Conservation (phyloP, 305 asterid species). For the Lippia alba region DNA sequence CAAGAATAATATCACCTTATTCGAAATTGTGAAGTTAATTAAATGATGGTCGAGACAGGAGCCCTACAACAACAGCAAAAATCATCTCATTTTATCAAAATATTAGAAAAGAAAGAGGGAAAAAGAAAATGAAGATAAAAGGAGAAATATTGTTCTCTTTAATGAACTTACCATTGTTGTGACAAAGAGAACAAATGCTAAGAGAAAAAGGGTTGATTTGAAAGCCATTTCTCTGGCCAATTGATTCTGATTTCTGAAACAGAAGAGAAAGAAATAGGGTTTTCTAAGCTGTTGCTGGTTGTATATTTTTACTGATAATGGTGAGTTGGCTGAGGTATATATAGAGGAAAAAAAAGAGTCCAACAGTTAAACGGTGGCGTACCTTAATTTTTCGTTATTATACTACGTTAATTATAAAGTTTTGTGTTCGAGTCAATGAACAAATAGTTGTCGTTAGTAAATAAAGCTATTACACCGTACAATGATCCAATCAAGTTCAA, state of each 20-base stretch:
- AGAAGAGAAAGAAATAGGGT: too few relatives aligned
- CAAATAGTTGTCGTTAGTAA: too few relatives aligned
- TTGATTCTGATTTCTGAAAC: not conserved
- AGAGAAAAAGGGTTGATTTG: constrained; percentile 40
- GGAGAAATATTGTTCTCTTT: not conserved
- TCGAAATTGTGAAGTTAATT: constrained; percentile 8
- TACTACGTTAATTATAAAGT: too few relatives aligned
- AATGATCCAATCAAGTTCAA: too few relatives aligned
- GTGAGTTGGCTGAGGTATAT: constrained; percentile 31
- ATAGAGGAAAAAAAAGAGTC: constrained; percentile 25
- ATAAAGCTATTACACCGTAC: too few relatives aligned
- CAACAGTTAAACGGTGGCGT: too few relatives aligned
- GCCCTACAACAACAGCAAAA: constrained; percentile 38
- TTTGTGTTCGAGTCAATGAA: too few relatives aligned
- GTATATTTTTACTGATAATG: not conserved
- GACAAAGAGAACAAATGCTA: constrained; percentile 41
- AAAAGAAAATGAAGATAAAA: too few relatives aligned
- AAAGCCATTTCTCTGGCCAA: constrained; percentile 40
- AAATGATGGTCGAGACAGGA: constrained; percentile 26
- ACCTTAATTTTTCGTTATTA: too few relatives aligned
- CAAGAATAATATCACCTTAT: constrained; percentile 39
- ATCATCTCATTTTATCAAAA: not conserved
- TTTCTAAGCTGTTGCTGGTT: not conserved
- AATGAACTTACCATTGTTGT: constrained; percentile 42
- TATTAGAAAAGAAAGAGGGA: not conserved